Evolutionary conservation across 2,329 filamentous ascomycete genomes (phyloP).

Genomic region (Alternaria burnsii): DNA sequence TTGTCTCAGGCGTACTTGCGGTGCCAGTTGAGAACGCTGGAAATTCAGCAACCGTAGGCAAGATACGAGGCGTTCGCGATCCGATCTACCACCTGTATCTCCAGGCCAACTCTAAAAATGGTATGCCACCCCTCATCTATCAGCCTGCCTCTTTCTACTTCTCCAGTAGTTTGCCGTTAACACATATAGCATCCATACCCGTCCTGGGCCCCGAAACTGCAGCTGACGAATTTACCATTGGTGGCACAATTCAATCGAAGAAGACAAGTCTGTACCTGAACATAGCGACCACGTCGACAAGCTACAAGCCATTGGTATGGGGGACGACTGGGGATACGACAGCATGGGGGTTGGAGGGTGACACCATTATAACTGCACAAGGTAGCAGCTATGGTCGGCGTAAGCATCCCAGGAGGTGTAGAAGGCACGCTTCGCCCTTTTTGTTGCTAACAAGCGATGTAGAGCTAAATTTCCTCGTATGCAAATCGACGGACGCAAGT

Average conservation of each 20-base stretch:
- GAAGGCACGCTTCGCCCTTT: neutral
- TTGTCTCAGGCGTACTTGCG: conserved; percentile 13
- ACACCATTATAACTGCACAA: conserved; percentile 59
- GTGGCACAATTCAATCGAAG: conserved; percentile 58
- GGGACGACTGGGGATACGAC: conserved; percentile 54
- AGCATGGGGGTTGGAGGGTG: conserved; percentile 61
- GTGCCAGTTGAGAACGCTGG: conserved; percentile 20
- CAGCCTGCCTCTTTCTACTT: neutral
- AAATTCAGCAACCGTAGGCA: conserved; percentile 54
- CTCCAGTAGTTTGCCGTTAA: neutral
- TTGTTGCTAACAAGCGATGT: neutral
- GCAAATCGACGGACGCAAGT: conserved; percentile 49
- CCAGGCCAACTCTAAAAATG: conserved; percentile 56
- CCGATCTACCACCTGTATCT: conserved; percentile 65
- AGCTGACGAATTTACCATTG: conserved; percentile 61
- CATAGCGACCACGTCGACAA: conserved; percentile 56
- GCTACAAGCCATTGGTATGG: conserved; percentile 59
- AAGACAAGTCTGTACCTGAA: conserved; percentile 61
- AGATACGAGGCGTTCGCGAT: conserved; percentile 60
- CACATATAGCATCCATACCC: conserved; percentile 49
- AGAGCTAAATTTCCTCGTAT: conserved; percentile 63
- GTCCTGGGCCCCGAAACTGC: conserved; percentile 62
- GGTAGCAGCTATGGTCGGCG: conserved; percentile 57
- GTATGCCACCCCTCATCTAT: conserved; percentile 26
- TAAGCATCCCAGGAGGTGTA: conserved; percentile 21